Base-by-base conservation (phyloP, 306 rosid genomes). In the Ziziphus jujuba region DNA sequence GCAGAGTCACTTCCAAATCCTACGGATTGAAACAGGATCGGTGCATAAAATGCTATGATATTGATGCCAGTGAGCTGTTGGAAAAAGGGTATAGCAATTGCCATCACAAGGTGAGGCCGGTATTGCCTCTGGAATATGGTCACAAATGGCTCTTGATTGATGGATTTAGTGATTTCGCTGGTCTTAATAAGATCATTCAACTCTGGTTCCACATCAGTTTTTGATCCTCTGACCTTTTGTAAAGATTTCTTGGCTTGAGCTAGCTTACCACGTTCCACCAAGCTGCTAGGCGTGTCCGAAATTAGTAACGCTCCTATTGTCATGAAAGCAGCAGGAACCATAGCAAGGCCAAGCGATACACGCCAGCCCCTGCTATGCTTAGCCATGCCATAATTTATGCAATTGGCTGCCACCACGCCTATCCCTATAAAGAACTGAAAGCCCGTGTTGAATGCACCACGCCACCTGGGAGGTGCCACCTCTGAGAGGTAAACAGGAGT, bases 381-480 rank as follows among this genome's bases (percentile, higher is more conserved):
- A 1, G 91, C 72, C 0, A 89, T 85, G 70, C n/a, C 88, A 0
- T 24, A 87, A 75, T 91, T 86, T 34, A 91, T 81, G 84, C 85
- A 75, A 22, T 67, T 68, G 19, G 96, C 83, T 0, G 56, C 79
- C 0, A 86, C 74, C 49, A 85, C 88, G 0, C 96, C 97, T 0
- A 84, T 16, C 24, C 85, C 81, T 0, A 91, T 23, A 77, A 80
- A 91, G 64, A 88, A 81, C 20, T 84, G 84, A 38, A 91, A 91
- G 19, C 89, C 91, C 8, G 92, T 40, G 75, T 83, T 83, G 81
- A 91, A 88, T 7, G 97, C 89, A 0, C 96, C 96, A 16, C 96
- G 81, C 88, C 89, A 88, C 64, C 81, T 84, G 0, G 93, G 48
- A 19, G 91, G 97, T 48, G 97, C 89, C 4, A 91, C 81, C 67